Percentiles rank a stretch among this genome's conserved stretches.
Evolutionary conservation across 2,329 filamentous ascomycete genomes (phyloP).

Genomic region (Phyllosticta citrichinensis): DNA sequence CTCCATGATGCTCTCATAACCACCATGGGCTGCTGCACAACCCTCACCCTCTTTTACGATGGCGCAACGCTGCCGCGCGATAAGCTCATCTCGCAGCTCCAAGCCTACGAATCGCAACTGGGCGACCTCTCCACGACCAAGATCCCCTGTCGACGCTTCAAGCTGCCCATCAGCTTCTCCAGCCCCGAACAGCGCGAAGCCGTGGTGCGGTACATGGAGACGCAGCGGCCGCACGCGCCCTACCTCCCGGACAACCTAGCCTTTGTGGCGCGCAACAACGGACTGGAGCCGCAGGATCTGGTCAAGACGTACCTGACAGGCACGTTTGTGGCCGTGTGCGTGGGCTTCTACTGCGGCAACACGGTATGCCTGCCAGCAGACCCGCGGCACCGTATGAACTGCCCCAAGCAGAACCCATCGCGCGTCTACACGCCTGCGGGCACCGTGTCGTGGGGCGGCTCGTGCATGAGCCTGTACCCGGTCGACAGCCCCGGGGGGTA

Average conservation of each 20-base stretch:
- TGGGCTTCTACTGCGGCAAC: slow-evolving; percentile 47
- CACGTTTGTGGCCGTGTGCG: slow-evolving; percentile 42
- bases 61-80: slow-evolving; percentile 26
- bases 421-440: slow-evolving; percentile 48
- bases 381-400: slow-evolving; percentile 43
- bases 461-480: slow-evolving; percentile 45
- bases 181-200: slow-evolving; percentile 39
- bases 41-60: slow-evolving; percentile 34
- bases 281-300: slow-evolving; percentile 39
- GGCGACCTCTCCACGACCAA: slow-evolving; percentile 32
- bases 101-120: slow-evolving; percentile 31
- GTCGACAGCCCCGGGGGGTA: slow-evolving; percentile 49
- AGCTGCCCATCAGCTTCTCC: slow-evolving; percentile 34
- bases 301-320: slow-evolving; percentile 42
- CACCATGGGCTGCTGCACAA: slow-evolving; percentile 42
- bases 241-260: slow-evolving; percentile 54
- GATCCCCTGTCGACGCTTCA: slow-evolving; percentile 34
- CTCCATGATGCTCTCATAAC: slow-evolving; percentile 37
- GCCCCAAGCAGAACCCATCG: slow-evolving; percentile 48
- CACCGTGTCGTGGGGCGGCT: slow-evolving; percentile 46
- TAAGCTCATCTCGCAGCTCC: slow-evolving; percentile 29
- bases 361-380: slow-evolving; percentile 44
- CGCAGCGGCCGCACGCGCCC: slow-evolving; percentile 49
- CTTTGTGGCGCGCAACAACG: slow-evolving; percentile 48
- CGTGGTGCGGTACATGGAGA: slow-evolving; percentile 50